Percentiles rank a stretch among this genome's conserved stretches.
Conservation (phyloP, 441 rosid species). For the Hura crepitans region DNA sequence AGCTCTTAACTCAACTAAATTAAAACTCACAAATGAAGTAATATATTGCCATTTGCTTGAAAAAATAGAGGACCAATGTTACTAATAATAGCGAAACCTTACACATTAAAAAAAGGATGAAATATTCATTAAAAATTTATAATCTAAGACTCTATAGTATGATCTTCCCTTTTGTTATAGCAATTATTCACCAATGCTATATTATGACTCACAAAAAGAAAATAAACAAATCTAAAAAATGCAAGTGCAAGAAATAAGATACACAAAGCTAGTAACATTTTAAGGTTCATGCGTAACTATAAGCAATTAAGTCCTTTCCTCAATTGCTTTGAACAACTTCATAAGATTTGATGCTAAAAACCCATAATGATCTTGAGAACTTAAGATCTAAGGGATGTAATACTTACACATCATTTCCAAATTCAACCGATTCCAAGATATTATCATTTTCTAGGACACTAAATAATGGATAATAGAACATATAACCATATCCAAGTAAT, state of each 20-base stretch:
- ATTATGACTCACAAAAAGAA: not conserved
- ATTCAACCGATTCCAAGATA: conserved; percentile 49
- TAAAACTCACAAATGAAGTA: too few relatives aligned
- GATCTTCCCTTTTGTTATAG: conserved; percentile 80
- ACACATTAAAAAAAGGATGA: too few relatives aligned
- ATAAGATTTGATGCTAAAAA: conserved; percentile 73
- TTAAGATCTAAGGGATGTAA: conserved; percentile 67
- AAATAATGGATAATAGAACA: not conserved
- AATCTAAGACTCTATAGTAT: too few relatives aligned
- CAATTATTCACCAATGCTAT: conserved; percentile 15
- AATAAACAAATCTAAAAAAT: not conserved
- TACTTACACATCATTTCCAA: conserved; percentile 48
- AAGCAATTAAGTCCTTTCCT: conserved; percentile 60
- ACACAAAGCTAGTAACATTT: conserved; percentile 15
- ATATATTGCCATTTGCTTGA: too few relatives aligned
- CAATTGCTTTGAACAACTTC: conserved; percentile 52
- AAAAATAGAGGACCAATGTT: too few relatives aligned
- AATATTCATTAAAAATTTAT: too few relatives aligned
- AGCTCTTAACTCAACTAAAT: too few relatives aligned
- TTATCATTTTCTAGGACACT: conserved; percentile 3
- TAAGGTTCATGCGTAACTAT: conserved; percentile 64
- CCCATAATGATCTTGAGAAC: conserved; percentile 80
- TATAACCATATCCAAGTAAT: not conserved
- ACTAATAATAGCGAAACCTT: too few relatives aligned
- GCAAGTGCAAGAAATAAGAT: conserved; percentile 7